These are phyloP conservation scores for Punctularia strigosozonata DNA, from an alignment of 768 basidiomycete genomes.

Conservation along the genomic window DNA sequence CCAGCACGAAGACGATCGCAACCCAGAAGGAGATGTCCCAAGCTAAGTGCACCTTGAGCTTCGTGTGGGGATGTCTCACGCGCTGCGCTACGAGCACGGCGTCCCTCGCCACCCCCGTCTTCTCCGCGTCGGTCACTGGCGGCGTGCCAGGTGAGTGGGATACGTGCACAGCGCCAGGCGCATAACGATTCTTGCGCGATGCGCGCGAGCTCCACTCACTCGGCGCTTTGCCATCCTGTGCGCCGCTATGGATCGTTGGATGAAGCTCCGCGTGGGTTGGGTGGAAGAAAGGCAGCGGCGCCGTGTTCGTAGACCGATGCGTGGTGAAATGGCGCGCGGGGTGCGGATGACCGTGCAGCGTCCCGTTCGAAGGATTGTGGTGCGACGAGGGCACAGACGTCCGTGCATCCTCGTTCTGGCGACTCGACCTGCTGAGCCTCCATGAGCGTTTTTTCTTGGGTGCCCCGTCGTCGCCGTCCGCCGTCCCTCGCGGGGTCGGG, in stretches of 20 bases:
- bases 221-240: conserved; percentile 3
- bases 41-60: conserved; percentile 10
- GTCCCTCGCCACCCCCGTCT: background rate
- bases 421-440: too few relatives aligned
- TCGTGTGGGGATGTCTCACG: conserved; percentile 7
- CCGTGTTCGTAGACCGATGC: conserved; percentile 3
- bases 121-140: background rate
- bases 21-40: conserved; percentile 16
- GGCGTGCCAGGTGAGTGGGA: background rate
- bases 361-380: too few relatives aligned
- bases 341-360: too few relatives aligned
- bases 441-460: too few relatives aligned
- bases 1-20: conserved; percentile 13
- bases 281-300: conserved; percentile 17
- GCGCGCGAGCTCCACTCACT: conserved; percentile 28
- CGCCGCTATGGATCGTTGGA: conserved; percentile 1
- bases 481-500: too few relatives aligned
- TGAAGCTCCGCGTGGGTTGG: conserved; percentile 23
- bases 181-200: conserved; percentile 13
- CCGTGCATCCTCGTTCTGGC: too few relatives aligned
- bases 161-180: conserved; percentile 5
- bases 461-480: too few relatives aligned
- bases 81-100: conserved; percentile 8
- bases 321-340: too few relatives aligned
- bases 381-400: too few relatives aligned